Base-by-base conservation (phyloP, 768 basidiomycete species). In the Saitozyma podzolica region DNA sequence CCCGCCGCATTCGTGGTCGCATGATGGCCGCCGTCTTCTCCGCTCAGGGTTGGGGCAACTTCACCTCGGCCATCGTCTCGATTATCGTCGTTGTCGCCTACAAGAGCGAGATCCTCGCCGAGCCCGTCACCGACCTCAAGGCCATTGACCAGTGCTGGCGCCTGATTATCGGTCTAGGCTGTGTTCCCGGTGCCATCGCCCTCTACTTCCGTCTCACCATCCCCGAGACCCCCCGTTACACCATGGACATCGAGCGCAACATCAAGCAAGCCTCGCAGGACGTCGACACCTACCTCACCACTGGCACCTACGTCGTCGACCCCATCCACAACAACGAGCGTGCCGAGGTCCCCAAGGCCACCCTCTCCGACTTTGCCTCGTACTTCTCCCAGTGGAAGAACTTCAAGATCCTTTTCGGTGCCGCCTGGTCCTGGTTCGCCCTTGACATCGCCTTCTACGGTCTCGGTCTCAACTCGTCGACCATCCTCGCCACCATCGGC, bases 171-270 rank as follows among this genome's bases (percentile, higher is more conserved):
- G 92, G 92, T 72, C 82, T 93, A 43, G 92, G 92, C 50, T 89
- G 88, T 59, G 82, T 95, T 54, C 92, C 92, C 41, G 92, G 86
- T 59, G 83, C 83, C 48, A 74, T 92, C 60, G 91, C 90, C 17
- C 86, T 93, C 55, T 93, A 92, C 83, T 93, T 90, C 88, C 90
- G 92, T 76, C 84, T 93, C 41, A 92, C 91, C 29, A 92, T 94
- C 72, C 90, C 92, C 3, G 91, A 93, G 78, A 93, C 91, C 0
- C 92, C 92, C 37, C 90, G 92, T 67, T 87, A 77, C 78, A 95
- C 92, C 62, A 92, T 93, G 89, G 92, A 94, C 82, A 85, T 94
- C 63, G 90, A 92, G 79, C 84, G 88, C 54, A 92, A 93, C 78
- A 81, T 94, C 50, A 82, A 84, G 47, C 89, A 88, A 74, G 92